Evolutionary conservation across 1,284 basidiomycete genomes (phyloP).

Genomic region (Cronartium quercuum): DNA sequence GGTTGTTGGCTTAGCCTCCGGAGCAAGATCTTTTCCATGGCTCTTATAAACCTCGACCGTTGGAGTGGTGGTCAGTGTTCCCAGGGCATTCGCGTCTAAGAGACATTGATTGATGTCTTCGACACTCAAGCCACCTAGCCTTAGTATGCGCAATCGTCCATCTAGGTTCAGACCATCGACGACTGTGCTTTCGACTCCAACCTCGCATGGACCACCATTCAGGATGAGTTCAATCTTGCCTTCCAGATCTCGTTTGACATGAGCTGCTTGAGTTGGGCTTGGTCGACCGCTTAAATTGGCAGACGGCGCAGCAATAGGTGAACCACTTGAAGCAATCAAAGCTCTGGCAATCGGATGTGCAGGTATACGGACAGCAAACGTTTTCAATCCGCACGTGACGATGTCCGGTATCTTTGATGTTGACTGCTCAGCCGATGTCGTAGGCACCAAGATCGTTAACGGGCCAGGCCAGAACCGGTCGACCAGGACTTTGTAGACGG

Average conservation of each 20-base stretch:
- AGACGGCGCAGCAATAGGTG: constrained; percentile 86
- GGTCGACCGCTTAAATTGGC: constrained; percentile 93
- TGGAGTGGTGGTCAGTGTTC: constrained; percentile 16
- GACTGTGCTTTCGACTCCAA: constrained; percentile 94
- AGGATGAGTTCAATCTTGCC: constrained; percentile 69
- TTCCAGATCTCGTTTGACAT: constrained; percentile 60
- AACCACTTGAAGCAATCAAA: constrained; percentile 67
- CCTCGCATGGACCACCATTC: constrained; percentile 83
- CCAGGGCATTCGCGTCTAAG: constrained; percentile 46
- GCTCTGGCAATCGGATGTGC: constrained; percentile 85
- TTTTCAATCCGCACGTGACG: constrained; percentile 66
- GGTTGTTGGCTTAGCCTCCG: constrained; percentile 68
- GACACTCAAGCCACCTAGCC: constrained; percentile 87
- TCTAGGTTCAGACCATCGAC: constrained; percentile 65
- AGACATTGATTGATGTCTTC: constrained; percentile 72
- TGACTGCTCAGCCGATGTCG: constrained; percentile 44
- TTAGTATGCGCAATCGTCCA: constrained; percentile 69
- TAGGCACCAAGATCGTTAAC: constrained; percentile 84
- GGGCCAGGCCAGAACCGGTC: constrained; percentile 90
- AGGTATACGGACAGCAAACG: constrained; percentile 90
- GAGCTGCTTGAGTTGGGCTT: constrained; percentile 82
- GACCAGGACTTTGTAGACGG: constrained; percentile 66
- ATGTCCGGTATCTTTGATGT: constrained; percentile 54
- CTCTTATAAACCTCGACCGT: background rate
- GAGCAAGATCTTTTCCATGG: constrained; percentile 53